These are phyloP conservation scores for Penicillium sclerotigenum DNA, from an alignment of 2,329 filamentous ascomycete species.

Conservation along the genomic window DNA sequence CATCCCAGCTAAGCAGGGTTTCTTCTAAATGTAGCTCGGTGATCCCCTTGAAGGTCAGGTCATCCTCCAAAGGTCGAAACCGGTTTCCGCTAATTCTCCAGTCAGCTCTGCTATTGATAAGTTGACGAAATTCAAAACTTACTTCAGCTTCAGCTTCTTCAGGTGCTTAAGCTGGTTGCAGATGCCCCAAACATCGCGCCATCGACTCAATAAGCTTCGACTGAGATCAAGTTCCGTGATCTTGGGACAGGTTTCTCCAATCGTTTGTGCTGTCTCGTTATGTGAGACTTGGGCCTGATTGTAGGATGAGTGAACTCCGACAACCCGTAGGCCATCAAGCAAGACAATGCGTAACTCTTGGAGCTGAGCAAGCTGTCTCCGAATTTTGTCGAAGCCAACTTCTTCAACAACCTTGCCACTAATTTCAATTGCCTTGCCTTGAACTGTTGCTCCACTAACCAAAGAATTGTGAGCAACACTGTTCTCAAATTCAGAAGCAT, in stretches of 20 bases:
- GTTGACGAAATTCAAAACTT: conserved; percentile 28
- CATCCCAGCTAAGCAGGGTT: conserved; percentile 63
- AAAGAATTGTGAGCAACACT: conserved; percentile 20
- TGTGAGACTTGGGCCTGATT: conserved; percentile 14
- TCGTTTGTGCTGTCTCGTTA: conserved; percentile 40
- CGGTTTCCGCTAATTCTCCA: conserved; percentile 66
- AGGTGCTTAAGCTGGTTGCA: conserved; percentile 67
- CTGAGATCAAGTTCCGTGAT: conserved; percentile 77
- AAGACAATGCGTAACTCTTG: conserved; percentile 76
- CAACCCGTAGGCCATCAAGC: conserved; percentile 70
- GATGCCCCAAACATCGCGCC: conserved; percentile 66
- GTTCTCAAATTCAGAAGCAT: conserved; percentile 60
- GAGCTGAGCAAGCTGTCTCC: conserved; percentile 70
- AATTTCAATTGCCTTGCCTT: conserved; percentile 63
- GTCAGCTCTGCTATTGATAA: conserved; percentile 12
- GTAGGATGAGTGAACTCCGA: conserved; percentile 31
- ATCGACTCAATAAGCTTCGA: conserved; percentile 71
- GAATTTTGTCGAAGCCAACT: conserved; percentile 91
- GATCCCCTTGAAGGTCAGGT: conserved; percentile 50
- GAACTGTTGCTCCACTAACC: conserved; percentile 9
- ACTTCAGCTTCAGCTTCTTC: conserved; percentile 69
- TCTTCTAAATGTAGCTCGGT: conserved; percentile 64
- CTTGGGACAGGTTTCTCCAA: conserved; percentile 56
- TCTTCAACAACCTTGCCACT: conserved; percentile 84
- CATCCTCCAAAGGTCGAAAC: conserved; percentile 43